Conservation (phyloP, 345 rosid genomes). For the Garcia nutans region DNA sequence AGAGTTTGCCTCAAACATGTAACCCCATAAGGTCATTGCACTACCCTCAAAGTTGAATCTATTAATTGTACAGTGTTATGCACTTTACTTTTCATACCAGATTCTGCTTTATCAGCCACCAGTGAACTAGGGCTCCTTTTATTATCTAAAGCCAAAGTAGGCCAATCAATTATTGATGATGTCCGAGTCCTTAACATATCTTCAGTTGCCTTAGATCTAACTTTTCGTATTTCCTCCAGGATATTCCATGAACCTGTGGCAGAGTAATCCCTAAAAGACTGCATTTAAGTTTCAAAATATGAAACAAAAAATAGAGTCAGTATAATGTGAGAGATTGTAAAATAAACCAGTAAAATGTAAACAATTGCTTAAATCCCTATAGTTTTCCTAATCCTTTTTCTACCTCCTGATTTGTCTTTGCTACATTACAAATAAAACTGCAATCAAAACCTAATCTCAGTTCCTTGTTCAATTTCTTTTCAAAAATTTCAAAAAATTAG, state of each 20-base stretch:
- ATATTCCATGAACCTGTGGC: slow-evolving; percentile 73
- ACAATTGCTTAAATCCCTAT: not conserved
- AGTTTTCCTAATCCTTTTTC: not conserved
- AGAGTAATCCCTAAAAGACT: slow-evolving; percentile 55
- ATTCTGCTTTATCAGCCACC: slow-evolving; percentile 24
- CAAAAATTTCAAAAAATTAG: not conserved
- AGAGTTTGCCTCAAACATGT: slow-evolving; percentile 10
- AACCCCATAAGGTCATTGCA: slow-evolving; percentile 20
- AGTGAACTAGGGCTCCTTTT: slow-evolving; percentile 30
- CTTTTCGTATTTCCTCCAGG: slow-evolving; percentile 80
- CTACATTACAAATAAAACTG: not conserved
- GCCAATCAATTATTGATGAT: slow-evolving; percentile 45
- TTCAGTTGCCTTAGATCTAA: slow-evolving; percentile 86
- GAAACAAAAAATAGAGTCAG: slow-evolving; percentile 13
- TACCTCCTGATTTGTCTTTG: not conserved
- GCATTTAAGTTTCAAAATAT: slow-evolving; percentile 32
- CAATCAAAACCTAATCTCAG: not conserved
- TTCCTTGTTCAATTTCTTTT: slow-evolving; percentile 7
- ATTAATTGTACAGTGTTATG: slow-evolving; percentile 25
- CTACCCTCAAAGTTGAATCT: slow-evolving; percentile 38
- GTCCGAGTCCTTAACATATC: slow-evolving; percentile 59
- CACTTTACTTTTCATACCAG: slow-evolving; percentile 28
- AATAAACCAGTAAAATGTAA: not conserved
- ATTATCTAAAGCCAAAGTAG: slow-evolving; percentile 42
- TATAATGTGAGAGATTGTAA: not conserved